Evolutionary conservation across 2,329 filamentous ascomycete genomes (phyloP).

Genomic region (Herpotrichia juniperi): DNA sequence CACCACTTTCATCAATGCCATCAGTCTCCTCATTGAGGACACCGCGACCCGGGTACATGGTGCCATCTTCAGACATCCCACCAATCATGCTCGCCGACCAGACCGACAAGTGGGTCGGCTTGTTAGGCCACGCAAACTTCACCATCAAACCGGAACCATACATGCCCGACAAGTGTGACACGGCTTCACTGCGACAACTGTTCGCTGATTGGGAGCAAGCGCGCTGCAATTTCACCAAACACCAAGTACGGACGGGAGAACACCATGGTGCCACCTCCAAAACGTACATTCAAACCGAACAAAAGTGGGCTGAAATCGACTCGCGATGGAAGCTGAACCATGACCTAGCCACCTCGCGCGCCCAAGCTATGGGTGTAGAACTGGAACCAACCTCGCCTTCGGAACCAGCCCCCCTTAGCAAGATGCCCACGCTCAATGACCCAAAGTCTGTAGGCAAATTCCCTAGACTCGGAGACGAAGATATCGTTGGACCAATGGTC

Average conservation of each 20-base stretch:
- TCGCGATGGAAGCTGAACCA: slow-evolving; percentile 74
- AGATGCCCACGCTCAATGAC: slow-evolving; percentile 72
- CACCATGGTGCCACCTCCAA: slow-evolving; percentile 91
- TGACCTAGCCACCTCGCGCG: slow-evolving; percentile 63
- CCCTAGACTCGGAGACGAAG: slow-evolving; percentile 83
- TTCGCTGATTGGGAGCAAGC: slow-evolving; percentile 83
- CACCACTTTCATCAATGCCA: slow-evolving; percentile 76
- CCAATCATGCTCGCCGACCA: slow-evolving; percentile 71
- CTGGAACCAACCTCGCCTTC: slow-evolving; percentile 47
- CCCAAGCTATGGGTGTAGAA: slow-evolving; percentile 40
- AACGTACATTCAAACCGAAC: slow-evolving; percentile 82
- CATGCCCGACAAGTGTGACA: slow-evolving; percentile 65
- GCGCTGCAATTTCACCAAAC: slow-evolving; percentile 85
- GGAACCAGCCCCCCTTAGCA: slow-evolving; percentile 63
- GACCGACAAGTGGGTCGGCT: slow-evolving; percentile 81
- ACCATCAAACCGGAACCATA: slow-evolving; percentile 86
- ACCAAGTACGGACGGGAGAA: slow-evolving; percentile 84
- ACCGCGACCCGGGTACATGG: slow-evolving; percentile 49
- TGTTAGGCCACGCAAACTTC: slow-evolving; percentile 91
- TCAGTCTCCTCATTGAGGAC: slow-evolving; percentile 76
- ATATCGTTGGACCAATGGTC: slow-evolving; percentile 93
- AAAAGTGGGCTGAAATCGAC: slow-evolving; percentile 87
- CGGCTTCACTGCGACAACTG: slow-evolving; percentile 67
- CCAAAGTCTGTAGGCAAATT: slow-evolving; percentile 78
- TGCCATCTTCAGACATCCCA: slow-evolving; percentile 63